Percentiles rank a stretch among this genome's conserved stretches.
Conservation (phyloP, 164 flowering plant genomes). For the Echeveria elegans region DNA sequence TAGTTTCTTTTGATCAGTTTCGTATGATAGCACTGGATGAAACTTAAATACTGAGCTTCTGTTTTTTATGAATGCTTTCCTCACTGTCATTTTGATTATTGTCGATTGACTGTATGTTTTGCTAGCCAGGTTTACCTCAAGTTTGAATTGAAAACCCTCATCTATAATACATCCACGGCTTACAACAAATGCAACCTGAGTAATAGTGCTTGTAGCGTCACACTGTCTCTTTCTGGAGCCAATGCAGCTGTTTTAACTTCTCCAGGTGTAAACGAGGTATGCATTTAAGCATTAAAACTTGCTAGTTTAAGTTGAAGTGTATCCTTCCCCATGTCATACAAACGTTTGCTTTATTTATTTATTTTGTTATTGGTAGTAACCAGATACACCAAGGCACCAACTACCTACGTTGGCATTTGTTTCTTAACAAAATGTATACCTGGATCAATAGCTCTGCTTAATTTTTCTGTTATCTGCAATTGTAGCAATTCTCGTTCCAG, state of each 20-base stretch:
- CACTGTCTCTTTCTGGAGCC: slow-evolving; percentile 22
- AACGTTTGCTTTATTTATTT: no score
- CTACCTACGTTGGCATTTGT: no score
- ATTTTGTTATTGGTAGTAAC: no score
- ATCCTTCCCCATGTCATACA: no score
- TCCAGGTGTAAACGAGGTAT: slow-evolving; percentile 42
- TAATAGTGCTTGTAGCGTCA: slow-evolving; percentile 25
- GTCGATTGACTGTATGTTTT: neutral
- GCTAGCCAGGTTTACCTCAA: slow-evolving; percentile 43
- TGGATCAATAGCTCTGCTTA: no score
- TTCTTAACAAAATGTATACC: no score
- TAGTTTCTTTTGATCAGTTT: neutral
- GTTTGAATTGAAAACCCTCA: slow-evolving; percentile 27
- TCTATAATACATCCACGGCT: slow-evolving; percentile 47
- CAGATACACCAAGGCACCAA: no score
- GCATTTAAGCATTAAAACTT: neutral
- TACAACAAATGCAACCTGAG: slow-evolving; percentile 36
- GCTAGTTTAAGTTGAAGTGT: neutral
- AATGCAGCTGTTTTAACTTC: slow-evolving; percentile 46
- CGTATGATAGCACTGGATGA: neutral
- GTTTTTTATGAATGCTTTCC: neutral
- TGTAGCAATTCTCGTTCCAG: no score
- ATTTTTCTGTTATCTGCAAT: no score
- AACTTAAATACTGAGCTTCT: neutral
- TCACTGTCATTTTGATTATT: neutral